Percentiles rank a stretch among this genome's conserved stretches.
Evolutionary conservation across 2,329 filamentous ascomycete species (phyloP).

Genomic region (Pseudogymnoascus sp.): DNA sequence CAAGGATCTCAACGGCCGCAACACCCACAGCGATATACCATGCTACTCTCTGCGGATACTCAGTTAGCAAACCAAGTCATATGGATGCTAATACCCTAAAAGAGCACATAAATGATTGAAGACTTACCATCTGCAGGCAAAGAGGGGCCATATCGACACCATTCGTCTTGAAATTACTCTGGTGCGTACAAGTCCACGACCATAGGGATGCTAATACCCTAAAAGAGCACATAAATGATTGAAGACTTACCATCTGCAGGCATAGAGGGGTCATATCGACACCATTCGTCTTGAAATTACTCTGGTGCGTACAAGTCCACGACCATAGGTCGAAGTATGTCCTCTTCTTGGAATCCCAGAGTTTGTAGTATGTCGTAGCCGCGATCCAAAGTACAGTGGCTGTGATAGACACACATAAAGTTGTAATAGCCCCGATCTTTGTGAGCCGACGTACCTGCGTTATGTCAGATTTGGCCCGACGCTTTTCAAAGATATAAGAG

Average conservation of each 20-base stretch:
- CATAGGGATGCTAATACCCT: neutral
- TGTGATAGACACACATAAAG: neutral
- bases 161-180: neutral
- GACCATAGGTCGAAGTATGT: conserved; percentile 1
- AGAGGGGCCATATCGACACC: conserved; percentile 1
- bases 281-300: neutral
- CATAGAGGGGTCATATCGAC: neutral
- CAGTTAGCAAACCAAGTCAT: neutral
- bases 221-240: neutral
- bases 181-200: neutral
- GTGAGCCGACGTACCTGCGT: neutral
- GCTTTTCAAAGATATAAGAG: neutral
- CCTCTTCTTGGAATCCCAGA: conserved; percentile 1
- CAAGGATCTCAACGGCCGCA: neutral
- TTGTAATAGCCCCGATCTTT: neutral
- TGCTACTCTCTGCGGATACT: neutral
- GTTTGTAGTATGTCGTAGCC: neutral
- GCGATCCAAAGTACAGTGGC: neutral
- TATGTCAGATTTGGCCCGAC: neutral
- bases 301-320: neutral
- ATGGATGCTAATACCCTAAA: neutral
- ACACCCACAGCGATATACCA: neutral
- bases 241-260: neutral
- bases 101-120: neutral
- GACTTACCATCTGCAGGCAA: neutral